Base-by-base conservation (phyloP, 169 alveolate species). In the Eimeria zaria region DNA sequence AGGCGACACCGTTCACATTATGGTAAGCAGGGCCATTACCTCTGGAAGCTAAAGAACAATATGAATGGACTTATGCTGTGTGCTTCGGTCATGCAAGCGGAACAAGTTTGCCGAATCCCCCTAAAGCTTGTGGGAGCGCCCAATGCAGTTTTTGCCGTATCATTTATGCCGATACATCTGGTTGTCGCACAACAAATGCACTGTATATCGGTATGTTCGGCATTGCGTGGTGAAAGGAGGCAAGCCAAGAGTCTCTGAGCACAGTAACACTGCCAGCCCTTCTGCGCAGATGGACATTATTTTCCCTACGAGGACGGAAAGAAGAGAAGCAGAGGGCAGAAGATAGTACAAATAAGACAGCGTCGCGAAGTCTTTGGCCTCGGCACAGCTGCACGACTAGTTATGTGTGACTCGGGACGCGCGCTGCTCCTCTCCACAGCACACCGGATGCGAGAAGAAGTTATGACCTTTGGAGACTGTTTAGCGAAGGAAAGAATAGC, bases 391-490 rank as follows among this genome's bases (percentile, higher is more conserved):
- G 93, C 93, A 7, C 81, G 93, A 62, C 93, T 87, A 2, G 83
- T 87, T 41, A 87, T 87, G 93, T 87, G 93, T 51, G 93, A 87
- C 81, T 33, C 93, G 12, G 93, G 93, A 22, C 22, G 93, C 24
- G 81, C 81, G 33, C 83, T 87, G 27, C 93, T 87, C 14, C 93
- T 87, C 67, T 69, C 93, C 64, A 62, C 93, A 60, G 93, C 93
- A 39, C 60, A 87, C 44, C 93, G 93, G 48, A 87, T 87, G 93
- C 60, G 93, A 87, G 93, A 87, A 44, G 93, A 87, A 62, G 93
- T 87, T 16, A 78, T 78, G 88, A 78, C 88, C 12, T 87, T 87
- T 64, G 93, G 93, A 36, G 93, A 87, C 44, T 87, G 93, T 41
- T 33, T 87, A 44, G 93, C 93, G 67, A 87, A 87, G 51, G 93